Conservation (phyloP, 805 yeast species). For the Candida caryicola region DNA sequence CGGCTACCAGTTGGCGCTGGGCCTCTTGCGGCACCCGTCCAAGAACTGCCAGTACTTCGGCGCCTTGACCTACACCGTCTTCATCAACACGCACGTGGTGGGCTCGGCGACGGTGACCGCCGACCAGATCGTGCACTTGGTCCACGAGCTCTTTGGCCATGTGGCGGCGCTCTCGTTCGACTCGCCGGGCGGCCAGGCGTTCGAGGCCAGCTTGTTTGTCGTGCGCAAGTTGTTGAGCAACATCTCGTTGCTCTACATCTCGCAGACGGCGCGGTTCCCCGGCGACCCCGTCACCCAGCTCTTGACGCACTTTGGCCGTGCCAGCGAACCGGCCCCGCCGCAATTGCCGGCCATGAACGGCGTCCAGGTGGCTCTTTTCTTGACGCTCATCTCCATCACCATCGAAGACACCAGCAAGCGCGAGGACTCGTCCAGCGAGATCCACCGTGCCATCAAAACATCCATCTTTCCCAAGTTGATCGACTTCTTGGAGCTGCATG, state of each 20-base stretch:
- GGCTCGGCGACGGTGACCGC: neutral
- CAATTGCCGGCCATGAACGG: slow-evolving; percentile 5
- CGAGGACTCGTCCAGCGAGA: slow-evolving; percentile 18
- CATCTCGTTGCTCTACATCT: slow-evolving; percentile 46
- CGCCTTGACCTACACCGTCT: slow-evolving; percentile 73
- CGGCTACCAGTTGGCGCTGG: slow-evolving; percentile 58
- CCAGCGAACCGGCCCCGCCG: neutral
- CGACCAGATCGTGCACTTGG: slow-evolving; percentile 1
- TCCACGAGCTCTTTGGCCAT: slow-evolving; percentile 7
- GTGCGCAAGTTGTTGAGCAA: slow-evolving; percentile 58
- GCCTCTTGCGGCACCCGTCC: slow-evolving; percentile 42
- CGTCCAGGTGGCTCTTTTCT: slow-evolving; percentile 16
- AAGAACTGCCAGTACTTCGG: slow-evolving; percentile 69
- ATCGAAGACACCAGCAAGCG: slow-evolving; percentile 51
- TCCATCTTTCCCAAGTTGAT: slow-evolving; percentile 28
- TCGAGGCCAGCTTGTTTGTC: slow-evolving; percentile 34
- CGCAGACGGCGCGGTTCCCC: slow-evolving; percentile 35
- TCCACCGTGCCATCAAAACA: slow-evolving; percentile 39
- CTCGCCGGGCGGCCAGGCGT: neutral
- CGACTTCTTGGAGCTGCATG: slow-evolving; percentile 13
- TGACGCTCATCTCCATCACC: slow-evolving; percentile 43
- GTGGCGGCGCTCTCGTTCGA: slow-evolving; percentile 6
- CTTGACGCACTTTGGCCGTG: slow-evolving; percentile 3
- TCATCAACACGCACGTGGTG: slow-evolving; percentile 35
- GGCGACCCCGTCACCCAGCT: slow-evolving; percentile 11